Percentiles rank a stretch among this genome's conserved stretches.
phyloP scores from a whole-genome alignment of 768 basidiomycete species.

The Chiua virens region DNA sequence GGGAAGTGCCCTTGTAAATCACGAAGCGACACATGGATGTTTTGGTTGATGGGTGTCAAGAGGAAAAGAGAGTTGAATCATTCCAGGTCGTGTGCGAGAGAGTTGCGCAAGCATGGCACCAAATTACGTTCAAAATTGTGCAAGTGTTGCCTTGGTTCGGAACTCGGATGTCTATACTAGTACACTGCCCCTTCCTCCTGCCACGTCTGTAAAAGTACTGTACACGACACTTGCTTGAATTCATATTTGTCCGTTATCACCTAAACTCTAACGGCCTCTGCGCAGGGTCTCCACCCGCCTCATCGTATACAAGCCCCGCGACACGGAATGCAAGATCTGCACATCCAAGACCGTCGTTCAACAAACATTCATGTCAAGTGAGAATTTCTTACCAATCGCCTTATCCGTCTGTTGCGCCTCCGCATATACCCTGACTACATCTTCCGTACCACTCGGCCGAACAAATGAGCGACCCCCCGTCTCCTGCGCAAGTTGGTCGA shows the following conservation, averaged over 20 bases:
- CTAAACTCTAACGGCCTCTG: conserved; percentile 80
- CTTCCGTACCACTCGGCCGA: conserved; percentile 95
- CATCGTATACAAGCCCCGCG: conserved; percentile 82
- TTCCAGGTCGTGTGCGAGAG: neutral
- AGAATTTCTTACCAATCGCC: conserved; percentile 66
- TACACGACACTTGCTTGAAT: neutral
- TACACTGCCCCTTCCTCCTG: neutral
- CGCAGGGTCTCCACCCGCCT: conserved; percentile 74
- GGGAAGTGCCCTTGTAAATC: conserved; percentile 93
- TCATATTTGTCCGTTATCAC: conserved; percentile 29
- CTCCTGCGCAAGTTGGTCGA: conserved; percentile 81
- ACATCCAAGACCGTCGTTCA: conserved; percentile 4
- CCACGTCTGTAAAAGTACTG: neutral
- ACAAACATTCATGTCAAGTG: neutral
- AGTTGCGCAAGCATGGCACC: conserved; percentile 10
- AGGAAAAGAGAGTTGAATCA: neutral
- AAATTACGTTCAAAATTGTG: conserved; percentile 27
- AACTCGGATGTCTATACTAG: neutral
- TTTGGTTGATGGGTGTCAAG: neutral
- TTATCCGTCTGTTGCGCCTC: conserved; percentile 75
- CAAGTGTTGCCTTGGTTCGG: neutral
- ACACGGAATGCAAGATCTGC: conserved; percentile 84
- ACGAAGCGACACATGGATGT: conserved; percentile 80
- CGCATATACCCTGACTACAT: conserved; percentile 96
- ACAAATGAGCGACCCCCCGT: conserved; percentile 91